Evolutionary conservation across 2,329 filamentous ascomycete genomes (phyloP), one percentile per base, ranked within the genome.

Genomic region (Colletotrichum costaricense): DNA sequence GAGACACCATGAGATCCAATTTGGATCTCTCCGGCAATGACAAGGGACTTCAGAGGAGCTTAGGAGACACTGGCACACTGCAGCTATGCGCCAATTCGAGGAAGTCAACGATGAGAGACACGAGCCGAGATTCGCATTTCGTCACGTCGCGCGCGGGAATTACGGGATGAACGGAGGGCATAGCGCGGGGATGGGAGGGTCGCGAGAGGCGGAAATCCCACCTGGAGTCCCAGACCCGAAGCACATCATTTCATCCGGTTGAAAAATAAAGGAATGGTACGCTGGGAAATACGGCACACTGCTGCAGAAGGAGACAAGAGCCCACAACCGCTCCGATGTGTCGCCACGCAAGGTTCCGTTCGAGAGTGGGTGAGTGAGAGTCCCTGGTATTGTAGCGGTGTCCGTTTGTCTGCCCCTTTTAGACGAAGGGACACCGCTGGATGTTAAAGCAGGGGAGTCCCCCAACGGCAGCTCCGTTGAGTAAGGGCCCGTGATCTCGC

Each of bases 71-170:
- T 19, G 56, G 14, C 14, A 42, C 14, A 19, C 12, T 19, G 46
- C 11, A 24, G 22, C 11, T 35, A 24, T 26, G 26, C 24, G 26
- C 57, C 55, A 30, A 62, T 57, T 52, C 33, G 49, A 56, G 67
- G 26, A 26, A 49, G n/a, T 19, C 8, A 11, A 38, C 24, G 38
- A n/a, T 9, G 35, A 24, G 42, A 35, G 46, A 26, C 11, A 38
- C 28, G 26, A 33, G 60, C 19, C 38, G 33, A 62, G 49, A 24
- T 22, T 59, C 38, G 49, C 42, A 67, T 49, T 57, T 63, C 57
- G 19, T 57, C 64, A 69, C 9, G 57, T 67, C 59, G 55, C 71
- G 67, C 70, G 71, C 71, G 71, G 71, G 67, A 70, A 62, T 65
- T 73, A 65, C 67, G 67, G 71, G 60, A 73, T 66, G 67, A 67